Base-by-base conservation (phyloP, 306 rosid species). In the Dalbergia oliveri region DNA sequence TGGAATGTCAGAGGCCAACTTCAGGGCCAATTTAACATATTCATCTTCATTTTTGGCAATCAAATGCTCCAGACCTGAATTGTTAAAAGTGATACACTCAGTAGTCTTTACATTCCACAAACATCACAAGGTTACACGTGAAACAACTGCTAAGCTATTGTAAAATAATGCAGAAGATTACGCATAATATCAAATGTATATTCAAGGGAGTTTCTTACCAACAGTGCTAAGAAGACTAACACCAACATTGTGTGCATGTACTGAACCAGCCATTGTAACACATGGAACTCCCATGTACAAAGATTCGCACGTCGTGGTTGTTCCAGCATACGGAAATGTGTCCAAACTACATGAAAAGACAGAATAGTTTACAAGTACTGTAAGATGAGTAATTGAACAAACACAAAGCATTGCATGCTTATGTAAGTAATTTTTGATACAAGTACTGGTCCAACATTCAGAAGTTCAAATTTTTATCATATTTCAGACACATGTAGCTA, bases 251-350 rank as follows among this genome's bases (percentile, higher is more conserved):
- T 95, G 99, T 43, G 99, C 99, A 77, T 95, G 99, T 49, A 90
- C 93, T 16, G 99, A 90, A 76, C 99, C 99, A 66, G 92, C 97
- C 99, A 95, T 95, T 56, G 97, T 93, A 75, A 95, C 92, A 86
- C 99, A 95, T 16, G 99, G 99, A 77, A 95, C 99, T 62, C 99
- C 99, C 99, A 95, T 95, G 90, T 89, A 95, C 74, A 95, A 85
- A 71, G 99, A 95, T 77, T 95, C 99, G 44, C 99, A 95, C 33
- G 99, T 93, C 6, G 99, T 95, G 26, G 99, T 95, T 21, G 99
- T 95, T 78, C 99, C 98, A 73, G 99, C 99, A 87, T 95, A 95
- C 11, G 99, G 99, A 82, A 93, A 95, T 35, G 99, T 95, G 88
- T 95, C 99, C 96, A 95, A 85, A 83, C 99, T 95, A 84, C 88